Evolutionary conservation across 208 protist species (phyloP), one percentile per base, ranked within the genome.

Genomic region (Leishmania aethiopica): DNA sequence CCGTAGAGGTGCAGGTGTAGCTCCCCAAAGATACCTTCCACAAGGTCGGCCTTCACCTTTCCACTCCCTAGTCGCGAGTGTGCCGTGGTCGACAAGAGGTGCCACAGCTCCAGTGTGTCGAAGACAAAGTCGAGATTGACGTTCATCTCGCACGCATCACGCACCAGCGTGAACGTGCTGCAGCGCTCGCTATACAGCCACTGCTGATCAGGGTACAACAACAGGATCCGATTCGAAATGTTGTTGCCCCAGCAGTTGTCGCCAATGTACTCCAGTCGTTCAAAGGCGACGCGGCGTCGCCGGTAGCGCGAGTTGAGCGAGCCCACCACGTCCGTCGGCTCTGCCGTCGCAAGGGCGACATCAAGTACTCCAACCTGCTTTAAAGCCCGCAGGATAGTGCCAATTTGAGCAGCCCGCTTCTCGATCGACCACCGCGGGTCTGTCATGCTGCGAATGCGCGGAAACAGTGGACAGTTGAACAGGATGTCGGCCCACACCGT

Each of bases 251-350:
- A 96, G 45, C 85, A 86, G 80, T 83, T 93, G 83, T 98, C 95
- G 0, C 95, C 95, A 80, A 98, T 91, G 88, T 96, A 98, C 84
- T 98, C 93, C 45, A 95, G 59, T 37, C 95, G 84, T 42, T 98
- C 93, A 84, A 95, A 96, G 19, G 89, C 92, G 28, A 96, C 73
- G 59, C 93, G 90, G 28, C 92, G 95, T 25, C 91, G 89, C 70
- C 91, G 90, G 60, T 85, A 72, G 11, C 77, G 32, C 1, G 69
- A 42, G 70, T 32, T 53, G 28, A 42, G 1, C 22, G 35, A 11
- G 0, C 42, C 32, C 11, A 78, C 79, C 60, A 74, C 76, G 42
- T 76, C 79, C 49, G 69, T 42, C 45, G 45, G 22, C 53, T 47
- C 75, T 47, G 78, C 75, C 3, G 80, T 82, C 35, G 90, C 81